Percentiles rank a stretch among this genome's conserved stretches.
These are phyloP conservation scores for Oryza punctata DNA, from an alignment of 176 grass and related monocot species.

Conservation along the genomic window DNA sequence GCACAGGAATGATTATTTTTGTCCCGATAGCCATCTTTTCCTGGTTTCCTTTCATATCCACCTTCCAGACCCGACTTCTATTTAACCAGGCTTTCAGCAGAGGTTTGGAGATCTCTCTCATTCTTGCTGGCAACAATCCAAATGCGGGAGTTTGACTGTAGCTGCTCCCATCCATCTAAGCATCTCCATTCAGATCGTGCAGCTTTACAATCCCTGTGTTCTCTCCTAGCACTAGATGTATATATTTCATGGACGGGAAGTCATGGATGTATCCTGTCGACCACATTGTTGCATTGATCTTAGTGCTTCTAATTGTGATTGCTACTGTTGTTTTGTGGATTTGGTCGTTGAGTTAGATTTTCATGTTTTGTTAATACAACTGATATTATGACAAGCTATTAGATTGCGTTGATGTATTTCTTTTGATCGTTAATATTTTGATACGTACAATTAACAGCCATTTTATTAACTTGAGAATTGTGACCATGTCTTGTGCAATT, in stretches of 20 bases:
- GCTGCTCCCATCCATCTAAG: not conserved
- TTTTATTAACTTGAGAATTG: not conserved
- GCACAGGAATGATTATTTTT: conserved; percentile 74
- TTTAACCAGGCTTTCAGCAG: conserved; percentile 96
- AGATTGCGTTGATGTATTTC: not conserved
- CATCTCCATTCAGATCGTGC: not conserved
- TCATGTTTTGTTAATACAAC: not conserved
- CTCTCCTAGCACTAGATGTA: conserved; percentile 41
- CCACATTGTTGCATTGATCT: not conserved
- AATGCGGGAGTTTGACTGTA: conserved; percentile 61
- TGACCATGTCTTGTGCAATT: too few relatives aligned
- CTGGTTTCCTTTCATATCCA: conserved; percentile 85
- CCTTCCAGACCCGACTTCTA: conserved; percentile 90
- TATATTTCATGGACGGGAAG: not conserved
- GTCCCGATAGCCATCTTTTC: conserved; percentile 70
- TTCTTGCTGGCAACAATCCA: conserved; percentile 90
- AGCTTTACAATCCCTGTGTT: not conserved
- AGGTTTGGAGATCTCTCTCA: conserved; percentile 95
- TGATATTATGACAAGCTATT: not conserved
- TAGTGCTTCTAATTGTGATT: conserved; percentile 5
- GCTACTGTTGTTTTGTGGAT: not conserved
- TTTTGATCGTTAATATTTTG: not conserved
- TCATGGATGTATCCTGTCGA: not conserved
- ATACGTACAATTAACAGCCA: not conserved
- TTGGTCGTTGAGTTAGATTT: not conserved